phyloP scores from a whole-genome alignment of 2,329 filamentous ascomycete genomes.

The Elsinoe necatrix region DNA sequence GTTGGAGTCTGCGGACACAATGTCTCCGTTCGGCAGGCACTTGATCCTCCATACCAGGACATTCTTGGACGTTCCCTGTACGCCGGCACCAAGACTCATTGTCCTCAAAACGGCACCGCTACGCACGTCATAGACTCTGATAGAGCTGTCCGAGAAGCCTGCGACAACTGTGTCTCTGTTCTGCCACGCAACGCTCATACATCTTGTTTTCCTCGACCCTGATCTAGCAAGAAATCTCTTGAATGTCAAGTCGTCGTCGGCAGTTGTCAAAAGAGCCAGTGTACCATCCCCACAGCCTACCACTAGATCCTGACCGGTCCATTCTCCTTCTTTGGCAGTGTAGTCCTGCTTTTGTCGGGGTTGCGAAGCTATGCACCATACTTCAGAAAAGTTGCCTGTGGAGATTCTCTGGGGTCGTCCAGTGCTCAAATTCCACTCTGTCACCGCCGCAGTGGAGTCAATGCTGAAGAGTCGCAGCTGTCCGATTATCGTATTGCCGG shows the following conservation, averaged over 20 bases:
- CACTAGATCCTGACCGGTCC: conserved; percentile 55
- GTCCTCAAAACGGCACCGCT: conserved; percentile 67
- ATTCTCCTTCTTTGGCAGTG: conserved; percentile 22
- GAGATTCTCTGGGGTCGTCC: conserved; percentile 72
- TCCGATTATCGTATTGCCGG: conserved; percentile 56
- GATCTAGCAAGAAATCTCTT: conserved; percentile 66
- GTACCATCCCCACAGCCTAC: conserved; percentile 88
- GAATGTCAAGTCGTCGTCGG: conserved; percentile 74
- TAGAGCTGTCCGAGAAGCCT: conserved; percentile 93
- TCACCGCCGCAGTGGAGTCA: conserved; percentile 83
- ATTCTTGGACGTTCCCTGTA: conserved; percentile 68
- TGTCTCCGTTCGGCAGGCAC: conserved; percentile 75
- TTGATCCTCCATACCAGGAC: conserved; percentile 91
- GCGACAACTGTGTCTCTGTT: conserved; percentile 73
- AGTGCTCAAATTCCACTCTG: conserved; percentile 85
- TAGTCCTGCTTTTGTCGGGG: conserved; percentile 46
- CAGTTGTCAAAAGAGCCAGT: conserved; percentile 76
- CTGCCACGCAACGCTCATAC: conserved; percentile 87
- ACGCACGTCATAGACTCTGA: conserved; percentile 79
- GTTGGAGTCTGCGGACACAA: conserved; percentile 89
- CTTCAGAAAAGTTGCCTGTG: conserved; percentile 87
- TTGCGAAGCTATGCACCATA: conserved; percentile 92
- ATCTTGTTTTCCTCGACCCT: conserved; percentile 74
- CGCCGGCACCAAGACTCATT: conserved; percentile 77
- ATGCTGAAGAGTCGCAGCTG: conserved; percentile 88